These are phyloP conservation scores for Claviceps arundinis DNA, from an alignment of 2,329 filamentous ascomycete species.

Conservation along the genomic window DNA sequence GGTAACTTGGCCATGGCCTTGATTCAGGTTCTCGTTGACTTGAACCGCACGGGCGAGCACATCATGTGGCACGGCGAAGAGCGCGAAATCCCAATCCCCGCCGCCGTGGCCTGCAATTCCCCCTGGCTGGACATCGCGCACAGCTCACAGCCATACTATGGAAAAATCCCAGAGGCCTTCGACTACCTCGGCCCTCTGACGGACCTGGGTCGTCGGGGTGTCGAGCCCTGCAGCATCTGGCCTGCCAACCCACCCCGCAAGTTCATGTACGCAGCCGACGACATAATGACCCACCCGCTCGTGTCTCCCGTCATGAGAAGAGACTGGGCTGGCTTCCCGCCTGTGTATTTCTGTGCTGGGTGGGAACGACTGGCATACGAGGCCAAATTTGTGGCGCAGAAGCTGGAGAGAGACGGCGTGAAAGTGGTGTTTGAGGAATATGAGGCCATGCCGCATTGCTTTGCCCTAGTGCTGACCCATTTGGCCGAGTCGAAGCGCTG, in stretches of 20 bases:
- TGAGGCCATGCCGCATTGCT: constrained; percentile 71
- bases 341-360: constrained; percentile 55
- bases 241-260: constrained; percentile 39
- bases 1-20: constrained; percentile 57
- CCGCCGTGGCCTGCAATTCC: constrained; percentile 46
- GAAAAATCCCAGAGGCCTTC: constrained; percentile 15
- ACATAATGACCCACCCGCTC: constrained; percentile 50
- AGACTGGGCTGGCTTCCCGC: constrained; percentile 50
- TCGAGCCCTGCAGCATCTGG: constrained; percentile 40
- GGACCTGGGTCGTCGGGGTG: constrained; percentile 13
- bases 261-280: constrained; percentile 41
- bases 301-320: constrained; percentile 45
- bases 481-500: constrained; percentile 35
- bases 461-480: constrained; percentile 42
- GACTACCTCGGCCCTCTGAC: constrained; percentile 38
- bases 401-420: constrained; percentile 43
- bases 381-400: constrained; percentile 43
- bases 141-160: constrained; percentile 24
- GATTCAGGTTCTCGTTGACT: constrained; percentile 53
- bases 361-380: constrained; percentile 63
- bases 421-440: constrained; percentile 56
- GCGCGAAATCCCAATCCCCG: constrained; percentile 51
- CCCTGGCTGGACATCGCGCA: constrained; percentile 63
- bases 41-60: constrained; percentile 32
- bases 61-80: constrained; percentile 48